These are phyloP conservation scores for Fraxinus baroniana DNA, from an alignment of 305 asterid species.

Conservation along the genomic window DNA sequence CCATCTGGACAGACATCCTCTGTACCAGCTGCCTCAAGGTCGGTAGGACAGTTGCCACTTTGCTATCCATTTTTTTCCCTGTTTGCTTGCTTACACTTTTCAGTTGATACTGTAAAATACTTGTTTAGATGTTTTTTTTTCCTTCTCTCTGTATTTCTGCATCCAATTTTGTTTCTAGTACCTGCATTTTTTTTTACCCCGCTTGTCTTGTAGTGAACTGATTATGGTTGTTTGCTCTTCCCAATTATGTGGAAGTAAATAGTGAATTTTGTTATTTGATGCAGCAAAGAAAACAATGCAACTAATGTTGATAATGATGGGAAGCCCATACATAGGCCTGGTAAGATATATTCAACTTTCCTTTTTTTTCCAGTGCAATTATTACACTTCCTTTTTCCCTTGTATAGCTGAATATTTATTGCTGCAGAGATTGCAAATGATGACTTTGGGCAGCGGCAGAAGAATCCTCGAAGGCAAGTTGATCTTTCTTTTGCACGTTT, in stretches of 20 bases:
- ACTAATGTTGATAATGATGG: slow-evolving; percentile 51
- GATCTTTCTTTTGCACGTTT: slow-evolving; percentile 4
- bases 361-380: slow-evolving; percentile 2
- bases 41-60: slow-evolving; percentile 20
- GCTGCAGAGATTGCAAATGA: slow-evolving; percentile 58
- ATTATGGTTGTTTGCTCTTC: not conserved
- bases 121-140: not conserved
- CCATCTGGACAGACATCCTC: slow-evolving; percentile 70
- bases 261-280: slow-evolving; percentile 32
- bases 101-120: not conserved
- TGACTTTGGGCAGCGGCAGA: slow-evolving; percentile 81
- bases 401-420: not conserved
- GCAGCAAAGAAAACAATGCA: slow-evolving; percentile 72
- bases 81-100: not conserved
- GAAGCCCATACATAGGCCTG: slow-evolving; percentile 74
- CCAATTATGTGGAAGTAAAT: not conserved
- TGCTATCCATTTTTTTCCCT: not conserved
- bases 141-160: slow-evolving; percentile 4
- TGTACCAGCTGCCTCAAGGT: slow-evolving; percentile 57
- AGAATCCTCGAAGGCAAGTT: slow-evolving; percentile 84
- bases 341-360: slow-evolving; percentile 34
- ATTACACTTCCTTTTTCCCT: not conserved
- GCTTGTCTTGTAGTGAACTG: not conserved
- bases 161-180: not conserved
- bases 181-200: not conserved